Percentiles rank a stretch among this genome's conserved stretches.
Conservation (phyloP, 371 early-diverging fungal genomes). For the Mucor irregularis region DNA sequence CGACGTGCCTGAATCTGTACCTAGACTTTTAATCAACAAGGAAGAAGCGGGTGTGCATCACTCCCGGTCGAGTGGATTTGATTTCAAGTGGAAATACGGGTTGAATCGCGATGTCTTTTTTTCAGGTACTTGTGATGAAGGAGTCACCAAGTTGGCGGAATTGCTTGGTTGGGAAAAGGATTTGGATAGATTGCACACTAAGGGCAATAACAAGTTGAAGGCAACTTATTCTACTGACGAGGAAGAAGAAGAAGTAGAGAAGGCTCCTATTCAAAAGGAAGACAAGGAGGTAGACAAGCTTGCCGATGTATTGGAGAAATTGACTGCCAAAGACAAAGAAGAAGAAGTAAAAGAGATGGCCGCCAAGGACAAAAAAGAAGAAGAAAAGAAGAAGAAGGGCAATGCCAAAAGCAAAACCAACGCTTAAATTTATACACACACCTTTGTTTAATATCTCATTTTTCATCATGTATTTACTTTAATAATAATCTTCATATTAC, state of each 20-base stretch:
- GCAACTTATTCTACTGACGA: constrained; percentile 40
- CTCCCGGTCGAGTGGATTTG: constrained; percentile 66
- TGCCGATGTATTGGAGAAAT: constrained; percentile 37
- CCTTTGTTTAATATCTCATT: no score
- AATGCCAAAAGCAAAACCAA: no score
- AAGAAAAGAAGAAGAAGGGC: constrained; percentile 18
- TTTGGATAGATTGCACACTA: constrained; percentile 30
- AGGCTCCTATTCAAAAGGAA: constrained; percentile 30
- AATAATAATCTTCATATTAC: no score
- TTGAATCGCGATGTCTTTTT: constrained; percentile 74
- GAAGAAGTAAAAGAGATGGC: no score
- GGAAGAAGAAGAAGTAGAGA: constrained; percentile 33
- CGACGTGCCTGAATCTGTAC: constrained; percentile 61
- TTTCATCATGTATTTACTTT: no score
- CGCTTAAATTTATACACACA: no score
- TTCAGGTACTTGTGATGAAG: constrained; percentile 83
- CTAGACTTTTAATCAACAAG: constrained; percentile 87
- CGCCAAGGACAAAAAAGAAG: neutral
- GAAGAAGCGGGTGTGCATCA: constrained; percentile 70
- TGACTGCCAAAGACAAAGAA: constrained; percentile 11
- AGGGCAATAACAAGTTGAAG: constrained; percentile 46
- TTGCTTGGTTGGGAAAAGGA: constrained; percentile 53
- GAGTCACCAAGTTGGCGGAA: constrained; percentile 53
- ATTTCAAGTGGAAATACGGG: constrained; percentile 74
- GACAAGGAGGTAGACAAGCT: constrained; percentile 35